Evolutionary conservation across 2,329 filamentous ascomycete genomes (phyloP).

Genomic region (Scedosporium boydii): DNA sequence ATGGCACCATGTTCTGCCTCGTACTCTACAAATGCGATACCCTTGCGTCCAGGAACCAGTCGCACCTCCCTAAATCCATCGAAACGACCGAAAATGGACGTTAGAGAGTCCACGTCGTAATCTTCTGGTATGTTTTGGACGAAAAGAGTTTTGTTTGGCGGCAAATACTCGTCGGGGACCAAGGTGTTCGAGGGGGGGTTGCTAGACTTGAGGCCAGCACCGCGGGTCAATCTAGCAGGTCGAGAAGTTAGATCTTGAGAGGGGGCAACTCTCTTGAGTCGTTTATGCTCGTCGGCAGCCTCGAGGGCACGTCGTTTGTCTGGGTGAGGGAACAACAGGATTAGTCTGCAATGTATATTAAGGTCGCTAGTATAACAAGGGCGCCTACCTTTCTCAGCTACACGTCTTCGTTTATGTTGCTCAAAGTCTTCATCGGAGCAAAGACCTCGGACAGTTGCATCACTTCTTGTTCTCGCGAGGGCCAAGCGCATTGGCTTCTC

Average conservation of each 20-base stretch:
- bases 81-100: conserved; percentile 75
- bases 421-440: conserved; percentile 78
- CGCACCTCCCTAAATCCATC: conserved; percentile 92
- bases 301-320: conserved; percentile 48
- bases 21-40: conserved; percentile 96
- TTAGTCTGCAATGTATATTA: neutral
- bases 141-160: conserved; percentile 94
- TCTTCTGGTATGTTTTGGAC: conserved; percentile 85
- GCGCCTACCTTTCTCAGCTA: conserved; percentile 77
- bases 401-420: conserved; percentile 69
- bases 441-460: conserved; percentile 70
- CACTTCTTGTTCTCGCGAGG: conserved; percentile 73
- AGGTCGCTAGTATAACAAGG: neutral
- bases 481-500: conserved; percentile 82
- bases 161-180: conserved; percentile 94
- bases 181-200: conserved; percentile 58
- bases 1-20: conserved; percentile 84
- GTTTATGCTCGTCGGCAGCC: conserved; percentile 68
- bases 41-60: conserved; percentile 73
- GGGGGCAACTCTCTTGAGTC: conserved; percentile 53
- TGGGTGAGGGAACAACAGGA: neutral
- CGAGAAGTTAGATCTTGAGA: conserved; percentile 45
- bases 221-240: conserved; percentile 42
- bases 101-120: conserved; percentile 71
- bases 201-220: conserved; percentile 67